Base-by-base conservation (phyloP, 257 asterid species). In the Nicotiana knightiana region DNA sequence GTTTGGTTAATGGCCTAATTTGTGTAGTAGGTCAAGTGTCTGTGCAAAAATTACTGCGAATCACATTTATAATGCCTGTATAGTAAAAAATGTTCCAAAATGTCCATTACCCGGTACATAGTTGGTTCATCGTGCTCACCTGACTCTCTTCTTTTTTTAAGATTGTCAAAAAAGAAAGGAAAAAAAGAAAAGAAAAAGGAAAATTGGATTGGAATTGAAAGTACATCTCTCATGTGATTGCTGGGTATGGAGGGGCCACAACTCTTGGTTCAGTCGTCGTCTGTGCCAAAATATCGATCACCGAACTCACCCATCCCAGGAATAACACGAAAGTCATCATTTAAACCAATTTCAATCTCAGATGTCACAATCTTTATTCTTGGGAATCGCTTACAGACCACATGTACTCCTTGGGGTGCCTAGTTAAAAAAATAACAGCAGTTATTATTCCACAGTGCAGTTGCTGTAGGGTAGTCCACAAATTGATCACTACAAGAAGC, bases 301-400 rank as follows among this genome's bases (percentile, higher is more conserved):
- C 99, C 99, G 66, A 96, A 96, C 87, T 96, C 99, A 28, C 99
- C 98, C 97, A 96, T 96, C 32, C 98, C 99, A 26, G 98, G 99
- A 85, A 94, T 89, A 18, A 96, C 98, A 1, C 98, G 98, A 73
- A 85, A 94, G 81, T 96, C 98, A 28, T 90, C 90, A 54, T 94
- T 96, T 84, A 96, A 68, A 46, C 98, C 99, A 4, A 81, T 86
- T 89, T 96, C 99, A 68, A 96, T 96, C 97, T 96, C 99, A 68
- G 99, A 96, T 28, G 99, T 96, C 92, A 96, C 99, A 9, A 96
- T 96, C 92, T 96, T 94, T 46, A 96, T 78, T 83, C 98, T 89
- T 18, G 98, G 99, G 87, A 96, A 96, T 51, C 86, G 92, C 85
- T 89, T 94, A 89, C 98, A 94, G 26, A 96, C 99, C 86, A 90